Evolutionary conservation across 2,329 filamentous ascomycete species (phyloP), one percentile per base, ranked within the genome.

Genomic region (Fusarium sterilihyphosum): DNA sequence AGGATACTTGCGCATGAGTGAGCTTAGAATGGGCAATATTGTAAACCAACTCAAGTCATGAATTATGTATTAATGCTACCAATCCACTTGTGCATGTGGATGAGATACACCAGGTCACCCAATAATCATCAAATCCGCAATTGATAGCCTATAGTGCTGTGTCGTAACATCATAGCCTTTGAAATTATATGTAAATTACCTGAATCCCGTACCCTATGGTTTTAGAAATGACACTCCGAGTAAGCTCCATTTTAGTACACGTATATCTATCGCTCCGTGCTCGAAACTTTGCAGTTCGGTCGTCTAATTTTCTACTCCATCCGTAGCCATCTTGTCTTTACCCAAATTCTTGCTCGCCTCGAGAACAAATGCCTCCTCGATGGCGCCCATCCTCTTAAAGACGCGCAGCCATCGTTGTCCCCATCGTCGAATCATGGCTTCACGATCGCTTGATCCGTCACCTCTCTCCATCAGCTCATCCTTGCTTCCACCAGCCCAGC

Each of bases 321-420:
- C 73, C 47, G 66, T 71, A 29, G 26, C 73, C 50, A 62, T 76
- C 64, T 74, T 77, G 31, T 64, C 73, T 61, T 74, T 74, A 14
- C 63, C 77, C 4, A 78, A 79, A 29, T 57, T 70, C 65, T 76
- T 73, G 12, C 53, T 76, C 10, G 78, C 80, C 72, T 85, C 84
- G 2, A 81, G 43, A 14, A 87, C 78, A 79, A 89, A 90, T 1
- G 93, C 89, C 83, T 98, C 95, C 84, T 98, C 95, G 20, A 98
- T 94, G 6, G 93, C 94, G 20, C 90, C 90, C 83, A 94, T 93
- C 49, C 96, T 88, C 78, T 91, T 86, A 82, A 98, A 98, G 4
- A 96, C 94, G 38, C 94, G 89, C 71, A 94, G 85, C 96, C 96
- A 99, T 54, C 95, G 89, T 80, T 90, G 89, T 2, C 93, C 95